A percentile compares a stretch with the other conserved stretches of the same genome.
These are phyloP conservation scores for Myriosclerotinia scirpicola DNA, from an alignment of 2,329 filamentous ascomycete species.

Conservation along the genomic window DNA sequence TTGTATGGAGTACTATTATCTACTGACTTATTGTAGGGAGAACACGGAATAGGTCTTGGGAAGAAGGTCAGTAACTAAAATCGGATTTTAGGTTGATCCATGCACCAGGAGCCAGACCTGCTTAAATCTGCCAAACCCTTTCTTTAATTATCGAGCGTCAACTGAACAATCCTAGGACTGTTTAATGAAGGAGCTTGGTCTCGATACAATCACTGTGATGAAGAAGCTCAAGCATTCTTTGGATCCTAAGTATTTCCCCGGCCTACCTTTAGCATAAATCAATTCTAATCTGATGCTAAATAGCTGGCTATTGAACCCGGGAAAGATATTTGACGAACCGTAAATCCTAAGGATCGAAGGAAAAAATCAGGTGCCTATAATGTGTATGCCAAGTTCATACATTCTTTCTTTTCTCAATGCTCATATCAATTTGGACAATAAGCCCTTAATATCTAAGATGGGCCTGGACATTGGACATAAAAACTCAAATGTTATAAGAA, in stretches of 20 bases:
- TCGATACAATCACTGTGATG: slow-evolving; percentile 80
- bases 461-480: too few relatives aligned
- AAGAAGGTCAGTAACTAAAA: slow-evolving; percentile 65
- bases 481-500: too few relatives aligned
- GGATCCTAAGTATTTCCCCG: slow-evolving; percentile 57
- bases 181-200: slow-evolving; percentile 64
- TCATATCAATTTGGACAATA: too few relatives aligned
- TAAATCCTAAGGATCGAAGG: not conserved
- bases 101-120: slow-evolving; percentile 33
- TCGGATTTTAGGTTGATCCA: slow-evolving; percentile 46
- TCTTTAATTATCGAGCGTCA: too few relatives aligned
- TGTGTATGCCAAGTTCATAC: too few relatives aligned
- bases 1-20: not conserved
- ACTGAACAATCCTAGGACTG: slow-evolving; percentile 14
- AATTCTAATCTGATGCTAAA: not conserved
- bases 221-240: slow-evolving; percentile 73
- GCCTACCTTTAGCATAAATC: not conserved
- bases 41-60: slow-evolving; percentile 80
- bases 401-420: too few relatives aligned
- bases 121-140: too few relatives aligned
- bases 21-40: slow-evolving; percentile 51
- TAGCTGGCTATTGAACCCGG: slow-evolving; percentile 79
- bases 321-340: slow-evolving; percentile 30
- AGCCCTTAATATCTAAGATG: too few relatives aligned
- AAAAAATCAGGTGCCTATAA: not conserved